Base-by-base conservation (phyloP, 805 yeast genomes). In the Tanozyma kutaoensis region DNA sequence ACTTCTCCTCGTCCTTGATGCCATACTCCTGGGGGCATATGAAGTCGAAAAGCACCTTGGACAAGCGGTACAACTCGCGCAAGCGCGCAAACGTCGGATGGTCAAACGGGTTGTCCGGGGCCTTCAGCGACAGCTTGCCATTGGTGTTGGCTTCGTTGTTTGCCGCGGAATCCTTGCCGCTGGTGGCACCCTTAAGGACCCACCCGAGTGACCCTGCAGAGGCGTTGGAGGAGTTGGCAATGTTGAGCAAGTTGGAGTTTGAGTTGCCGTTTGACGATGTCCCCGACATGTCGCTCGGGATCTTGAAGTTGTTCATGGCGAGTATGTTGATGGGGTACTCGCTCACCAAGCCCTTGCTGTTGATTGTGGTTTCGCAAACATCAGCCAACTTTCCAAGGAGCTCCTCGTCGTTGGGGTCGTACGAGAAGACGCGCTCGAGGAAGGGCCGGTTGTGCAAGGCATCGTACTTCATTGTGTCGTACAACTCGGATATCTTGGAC, bases 21-120 rank as follows among this genome's bases (percentile, higher is more conserved):
- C 99, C 99, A 48, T 91, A 91, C 48, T 91, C 99, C 51, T 91
- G 97, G 8, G 99, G 99, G 53, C 97, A 91, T 26, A 91, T 85
- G 46, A 88, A 91, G 53, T 91, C 99, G 57, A 91, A 91, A 35
- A 91, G 56, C 5, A 91, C 95, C 50, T 91, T 93, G 1, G 95
- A 81, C 30, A 91, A 62, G 36, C 88, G 65, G 48, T 86, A 91
- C 28, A 91, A 65, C 48, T 91, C 98, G 38, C 97, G 65, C 32
- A 91, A 62, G 35, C 82, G 68, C 18, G 78, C 77, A 49, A 69
- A 86, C 28, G 77, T 75, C 2, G 82, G 74, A 35, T 78, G 78
- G 45, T 82, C 94, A 51, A 86, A 86, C 12, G 62, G 63, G 35
- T 56, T 59, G 4, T 43, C 47, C 12, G 28, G 49, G 18, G 38